Evolutionary conservation across 352 stramenopile species (phyloP).

Genomic region (Globisporangium nagaii): DNA sequence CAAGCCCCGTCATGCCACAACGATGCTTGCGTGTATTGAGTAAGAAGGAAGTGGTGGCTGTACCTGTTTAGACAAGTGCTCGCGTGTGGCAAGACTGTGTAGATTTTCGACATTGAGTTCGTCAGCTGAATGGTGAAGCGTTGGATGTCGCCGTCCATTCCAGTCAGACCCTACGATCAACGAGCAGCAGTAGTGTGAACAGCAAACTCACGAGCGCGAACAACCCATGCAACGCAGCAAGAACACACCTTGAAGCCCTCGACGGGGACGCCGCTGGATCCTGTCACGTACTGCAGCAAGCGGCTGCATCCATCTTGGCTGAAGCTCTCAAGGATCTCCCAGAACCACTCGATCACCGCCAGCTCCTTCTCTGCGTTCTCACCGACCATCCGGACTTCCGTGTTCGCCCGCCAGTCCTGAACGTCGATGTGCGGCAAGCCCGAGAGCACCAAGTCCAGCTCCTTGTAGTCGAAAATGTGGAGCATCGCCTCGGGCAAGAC

Average conservation of each 20-base stretch:
- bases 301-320: constrained; percentile 53
- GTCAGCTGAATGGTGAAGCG: constrained; percentile 69
- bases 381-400: constrained; percentile 33
- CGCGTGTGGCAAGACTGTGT: constrained; percentile 59
- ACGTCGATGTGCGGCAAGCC: constrained; percentile 80
- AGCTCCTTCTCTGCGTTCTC: constrained; percentile 29
- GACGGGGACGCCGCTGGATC: constrained; percentile 72
- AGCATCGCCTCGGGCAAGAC: constrained; percentile 94
- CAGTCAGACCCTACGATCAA: constrained; percentile 55
- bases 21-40: too few relatives aligned
- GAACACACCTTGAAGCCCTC: constrained; percentile 80
- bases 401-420: constrained; percentile 82
- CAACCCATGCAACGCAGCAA: too few relatives aligned
- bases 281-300: constrained; percentile 82
- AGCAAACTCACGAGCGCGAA: too few relatives aligned
- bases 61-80: constrained; percentile 84
- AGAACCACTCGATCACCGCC: constrained; percentile 71
- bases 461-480: constrained; percentile 97
- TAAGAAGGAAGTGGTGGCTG: too few relatives aligned
- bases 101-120: constrained; percentile 33
- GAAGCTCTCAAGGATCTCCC: constrained; percentile 61
- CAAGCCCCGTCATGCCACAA: too few relatives aligned
- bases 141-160: constrained; percentile 67
- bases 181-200: background rate
- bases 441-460: constrained; percentile 87